Conservation (phyloP, 768 basidiomycete genomes). For the Lentinula detonsa region DNA sequence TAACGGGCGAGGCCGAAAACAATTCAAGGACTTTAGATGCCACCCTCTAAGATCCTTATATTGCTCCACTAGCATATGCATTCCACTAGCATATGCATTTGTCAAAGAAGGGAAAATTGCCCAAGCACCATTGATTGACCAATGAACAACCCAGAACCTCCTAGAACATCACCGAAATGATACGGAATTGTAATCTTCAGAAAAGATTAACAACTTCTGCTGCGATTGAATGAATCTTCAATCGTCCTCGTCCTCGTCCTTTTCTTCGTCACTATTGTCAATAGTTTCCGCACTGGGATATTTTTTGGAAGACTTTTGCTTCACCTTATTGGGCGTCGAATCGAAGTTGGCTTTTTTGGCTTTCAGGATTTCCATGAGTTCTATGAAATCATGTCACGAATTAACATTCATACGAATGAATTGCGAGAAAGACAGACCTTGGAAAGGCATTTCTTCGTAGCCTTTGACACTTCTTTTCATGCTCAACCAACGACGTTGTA, state of each 20-base stretch:
- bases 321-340: background rate
- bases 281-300: conserved; percentile 7
- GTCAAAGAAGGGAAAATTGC: too few relatives aligned
- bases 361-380: conserved; percentile 77
- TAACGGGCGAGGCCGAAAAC: too few relatives aligned
- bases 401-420: background rate
- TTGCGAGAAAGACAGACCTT: conserved; percentile 38
- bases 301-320: background rate
- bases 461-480: conserved; percentile 76
- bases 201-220: too few relatives aligned
- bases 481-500: conserved; percentile 76
- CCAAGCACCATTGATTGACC: too few relatives aligned
- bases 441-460: conserved; percentile 74
- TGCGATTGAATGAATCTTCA: background rate
- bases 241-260: background rate
- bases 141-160: too few relatives aligned
- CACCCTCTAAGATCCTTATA: too few relatives aligned
- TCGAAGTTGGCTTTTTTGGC: conserved; percentile 51
- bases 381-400: conserved; percentile 27
- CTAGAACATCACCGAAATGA: too few relatives aligned
- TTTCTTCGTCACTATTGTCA: background rate
- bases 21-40: too few relatives aligned
- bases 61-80: too few relatives aligned
- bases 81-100: too few relatives aligned
- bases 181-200: too few relatives aligned